A percentile compares a stretch with the other conserved stretches of the same genome.
Evolutionary conservation across 1,284 basidiomycete genomes (phyloP).

Genomic region (Austroboletus olivaceoglutinosus): DNA sequence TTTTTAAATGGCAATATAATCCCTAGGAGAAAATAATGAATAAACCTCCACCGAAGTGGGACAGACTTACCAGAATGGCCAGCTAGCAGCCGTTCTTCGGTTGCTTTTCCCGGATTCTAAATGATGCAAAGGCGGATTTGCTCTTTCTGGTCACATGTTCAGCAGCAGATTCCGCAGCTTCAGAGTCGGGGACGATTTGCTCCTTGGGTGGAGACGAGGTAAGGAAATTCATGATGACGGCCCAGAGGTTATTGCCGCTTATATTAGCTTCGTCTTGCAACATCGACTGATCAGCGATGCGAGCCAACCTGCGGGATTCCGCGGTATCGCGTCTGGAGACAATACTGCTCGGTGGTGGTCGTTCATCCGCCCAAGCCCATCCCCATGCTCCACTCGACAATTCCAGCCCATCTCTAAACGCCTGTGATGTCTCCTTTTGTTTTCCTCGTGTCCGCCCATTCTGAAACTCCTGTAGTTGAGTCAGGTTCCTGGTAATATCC

Average conservation of each 20-base stretch:
- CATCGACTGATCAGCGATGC: constrained; percentile 64
- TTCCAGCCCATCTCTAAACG: constrained; percentile 50
- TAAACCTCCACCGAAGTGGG: neutral
- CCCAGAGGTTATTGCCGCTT: constrained; percentile 72
- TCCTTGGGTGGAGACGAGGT: constrained; percentile 40
- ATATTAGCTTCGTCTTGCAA: constrained; percentile 53
- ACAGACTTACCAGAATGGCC: neutral
- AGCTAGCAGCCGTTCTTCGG: constrained; percentile 5
- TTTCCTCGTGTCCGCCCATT: constrained; percentile 23
- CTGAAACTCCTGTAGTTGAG: constrained; percentile 39
- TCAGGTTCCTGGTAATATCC: constrained; percentile 52
- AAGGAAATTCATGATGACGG: constrained; percentile 59
- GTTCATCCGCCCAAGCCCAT: constrained; percentile 77
- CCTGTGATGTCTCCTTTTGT: constrained; percentile 34
- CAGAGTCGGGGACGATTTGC: constrained; percentile 14
- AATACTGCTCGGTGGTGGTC: constrained; percentile 79
- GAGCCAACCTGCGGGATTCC: constrained; percentile 68
- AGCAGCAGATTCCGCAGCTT: constrained; percentile 3
- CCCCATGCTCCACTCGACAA: constrained; percentile 54
- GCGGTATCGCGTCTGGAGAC: constrained; percentile 73
- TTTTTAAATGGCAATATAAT: constrained; percentile 2
- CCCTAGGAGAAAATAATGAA: constrained; percentile 1
- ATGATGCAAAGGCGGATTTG: constrained; percentile 27
- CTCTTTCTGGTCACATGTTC: constrained; percentile 20
- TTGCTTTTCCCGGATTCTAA: constrained; percentile 15